Base-by-base conservation (phyloP, 2,329 filamentous ascomycete genomes). In the Elsinoe fawcettii region DNA sequence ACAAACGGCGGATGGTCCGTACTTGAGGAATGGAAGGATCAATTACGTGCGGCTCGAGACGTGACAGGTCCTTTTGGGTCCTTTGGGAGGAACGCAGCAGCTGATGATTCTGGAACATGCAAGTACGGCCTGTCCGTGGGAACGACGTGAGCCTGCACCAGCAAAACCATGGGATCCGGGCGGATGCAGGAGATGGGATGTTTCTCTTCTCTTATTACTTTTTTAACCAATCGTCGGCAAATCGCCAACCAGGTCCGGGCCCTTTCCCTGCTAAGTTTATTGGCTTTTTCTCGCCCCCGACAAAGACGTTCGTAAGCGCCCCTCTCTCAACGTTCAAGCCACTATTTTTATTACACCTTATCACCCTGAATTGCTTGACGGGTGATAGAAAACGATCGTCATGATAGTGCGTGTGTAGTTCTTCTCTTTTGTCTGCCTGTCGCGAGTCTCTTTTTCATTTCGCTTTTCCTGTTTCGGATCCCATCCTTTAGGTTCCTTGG, bases 61-160 rank as follows among this genome's bases (percentile, higher is more conserved):
- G 20, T 23, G 41, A 12, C 2, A 44, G 22, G 41, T 2, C 27
- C 27, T 30, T 5, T 30, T 5, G 27, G 27, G 9, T 5, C 27
- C 5, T n/a, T n/a, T n/a, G 9, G 9, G 27, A 9, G 27, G 27
- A 5, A 30, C 27, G 9, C 5, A 23, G 18, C 18, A 44, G 41
- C 41, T 44, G 41, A 22, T 44, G 41, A 44, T 44, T 44, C 41
- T 44, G 41, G 41, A 44, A 44, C 41, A 44, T 44, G 41, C 41
- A 44, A 8, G 9, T 44, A 4, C 16, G 8, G 18, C 20, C 22
- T 23, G 41, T 46, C 41, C 20, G 20, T 23, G 20, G 41, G 41
- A 25, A 46, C 27, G 27, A 30, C 27, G 27, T 30, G 27, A 30
- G 27, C 27, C 12, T 46, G 9, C 8, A 25, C 3, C 11, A 23